These are phyloP conservation scores for Trichoderma brevicompactum DNA, from an alignment of 2,329 filamentous ascomycete species.

Conservation along the genomic window DNA sequence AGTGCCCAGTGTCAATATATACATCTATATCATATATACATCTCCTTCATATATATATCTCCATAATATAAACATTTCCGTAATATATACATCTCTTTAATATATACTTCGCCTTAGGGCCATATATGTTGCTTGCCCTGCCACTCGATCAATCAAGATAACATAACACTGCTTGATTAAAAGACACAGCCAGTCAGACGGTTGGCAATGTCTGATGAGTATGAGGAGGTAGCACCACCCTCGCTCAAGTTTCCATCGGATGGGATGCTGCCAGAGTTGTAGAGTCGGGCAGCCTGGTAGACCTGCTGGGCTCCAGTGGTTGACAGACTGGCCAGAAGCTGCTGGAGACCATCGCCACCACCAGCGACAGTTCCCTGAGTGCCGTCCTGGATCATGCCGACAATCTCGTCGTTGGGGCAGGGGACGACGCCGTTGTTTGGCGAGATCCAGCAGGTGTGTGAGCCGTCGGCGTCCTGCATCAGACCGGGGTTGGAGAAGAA, in stretches of 20 bases:
- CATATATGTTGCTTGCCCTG: neutral
- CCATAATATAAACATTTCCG: neutral
- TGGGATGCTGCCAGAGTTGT: constrained; percentile 33
- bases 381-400: constrained; percentile 47
- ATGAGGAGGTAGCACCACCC: constrained; percentile 29
- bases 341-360: constrained; percentile 47
- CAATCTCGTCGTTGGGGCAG: constrained; percentile 36
- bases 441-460: constrained; percentile 39
- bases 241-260: constrained; percentile 31
- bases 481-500: constrained; percentile 49
- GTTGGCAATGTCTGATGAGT: constrained; percentile 33
- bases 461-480: constrained; percentile 45
- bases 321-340: constrained; percentile 6
- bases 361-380: constrained; percentile 46
- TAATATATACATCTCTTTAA: neutral
- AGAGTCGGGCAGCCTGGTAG: constrained; percentile 32
- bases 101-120: neutral
- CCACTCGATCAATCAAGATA: too few species aligned
- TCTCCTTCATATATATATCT: too few species aligned
- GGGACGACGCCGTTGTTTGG: constrained; percentile 38
- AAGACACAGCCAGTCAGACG: constrained; percentile 31
- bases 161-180: neutral
- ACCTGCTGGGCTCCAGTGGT: constrained; percentile 12
- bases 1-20: too few species aligned
- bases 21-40: too few species aligned